Evolutionary conservation across 192 early-diverging fungal species (phyloP).

Genomic region (Backusella parvicylindrica): DNA sequence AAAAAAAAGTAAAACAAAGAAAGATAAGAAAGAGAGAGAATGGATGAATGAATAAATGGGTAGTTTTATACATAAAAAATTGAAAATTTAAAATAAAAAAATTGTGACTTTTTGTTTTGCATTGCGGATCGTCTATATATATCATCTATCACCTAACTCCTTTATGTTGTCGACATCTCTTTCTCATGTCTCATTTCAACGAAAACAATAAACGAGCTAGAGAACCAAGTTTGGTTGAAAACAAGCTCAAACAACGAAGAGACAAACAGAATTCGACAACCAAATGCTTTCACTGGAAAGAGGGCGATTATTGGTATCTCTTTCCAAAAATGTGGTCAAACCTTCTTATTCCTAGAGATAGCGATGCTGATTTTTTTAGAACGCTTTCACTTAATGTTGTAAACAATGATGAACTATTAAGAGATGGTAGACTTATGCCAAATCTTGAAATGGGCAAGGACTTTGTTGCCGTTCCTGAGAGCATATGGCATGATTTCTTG

Average conservation of each 20-base stretch:
- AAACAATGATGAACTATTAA: constrained; percentile 36
- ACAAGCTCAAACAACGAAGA: no score
- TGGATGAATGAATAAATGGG: neutral
- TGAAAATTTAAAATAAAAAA: neutral
- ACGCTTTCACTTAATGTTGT: constrained; percentile 36
- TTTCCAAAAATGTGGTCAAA: constrained; percentile 41
- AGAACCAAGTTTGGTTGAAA: neutral
- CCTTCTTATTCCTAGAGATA: no score
- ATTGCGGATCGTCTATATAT: neutral
- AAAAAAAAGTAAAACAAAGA: neutral
- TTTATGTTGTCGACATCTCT: neutral
- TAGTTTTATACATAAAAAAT: neutral
- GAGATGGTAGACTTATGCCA: constrained; percentile 30
- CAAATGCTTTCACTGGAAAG: neutral
- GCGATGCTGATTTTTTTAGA: no score
- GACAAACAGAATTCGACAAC: no score
- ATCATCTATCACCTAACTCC: neutral
- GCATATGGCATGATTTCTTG: constrained; percentile 44
- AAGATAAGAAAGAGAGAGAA: neutral
- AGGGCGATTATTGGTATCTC: constrained; percentile 46
- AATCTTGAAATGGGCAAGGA: constrained; percentile 30
- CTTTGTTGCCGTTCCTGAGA: constrained; percentile 35
- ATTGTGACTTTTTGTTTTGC: constrained; percentile 9
- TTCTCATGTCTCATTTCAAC: neutral
- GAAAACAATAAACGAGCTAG: neutral